Percentiles rank a stretch among this genome's conserved stretches.
These are phyloP conservation scores for Citrullus mucosospermus DNA, from an alignment of 306 rosid species.

Conservation along the genomic window DNA sequence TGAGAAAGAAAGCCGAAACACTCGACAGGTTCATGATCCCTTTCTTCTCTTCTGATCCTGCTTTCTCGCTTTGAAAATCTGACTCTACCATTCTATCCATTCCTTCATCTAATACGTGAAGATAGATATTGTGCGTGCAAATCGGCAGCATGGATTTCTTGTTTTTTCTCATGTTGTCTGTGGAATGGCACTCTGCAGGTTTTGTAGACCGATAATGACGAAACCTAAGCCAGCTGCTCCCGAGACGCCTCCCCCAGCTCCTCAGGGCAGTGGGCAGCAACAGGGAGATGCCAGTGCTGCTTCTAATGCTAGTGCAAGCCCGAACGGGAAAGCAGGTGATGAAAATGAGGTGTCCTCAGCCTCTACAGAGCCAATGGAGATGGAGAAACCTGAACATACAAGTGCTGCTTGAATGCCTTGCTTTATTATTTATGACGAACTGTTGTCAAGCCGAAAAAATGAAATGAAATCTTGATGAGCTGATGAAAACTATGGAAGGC, in stretches of 20 bases:
- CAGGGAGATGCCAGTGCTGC: constrained; percentile 23
- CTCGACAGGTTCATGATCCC: constrained; percentile 50
- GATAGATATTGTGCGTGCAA: background rate
- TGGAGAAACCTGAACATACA: constrained; percentile 48
- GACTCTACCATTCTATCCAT: background rate
- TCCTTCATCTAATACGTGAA: background rate
- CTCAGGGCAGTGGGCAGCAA: constrained; percentile 31
- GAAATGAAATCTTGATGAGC: background rate
- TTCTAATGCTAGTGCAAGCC: constrained; percentile 5
- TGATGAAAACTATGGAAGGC: background rate
- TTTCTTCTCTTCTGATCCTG: background rate
- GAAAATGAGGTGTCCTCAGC: constrained; percentile 34
- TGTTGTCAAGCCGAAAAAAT: background rate
- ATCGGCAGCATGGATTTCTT: background rate
- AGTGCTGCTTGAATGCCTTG: constrained; percentile 10
- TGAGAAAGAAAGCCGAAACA: constrained; percentile 73
- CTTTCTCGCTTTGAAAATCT: background rate
- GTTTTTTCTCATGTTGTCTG: background rate
- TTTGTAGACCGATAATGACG: constrained; percentile 74
- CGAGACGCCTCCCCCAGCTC: constrained; percentile 41
- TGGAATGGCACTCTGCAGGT: constrained; percentile 20
- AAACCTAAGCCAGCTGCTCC: constrained; percentile 75
- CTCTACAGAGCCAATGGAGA: constrained; percentile 63
- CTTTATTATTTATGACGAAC: constrained; percentile 1
- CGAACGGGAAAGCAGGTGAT: constrained; percentile 23